Evolutionary conservation across 1,139 yeast species (phyloP), one percentile per base, ranked within the genome.

Genomic region (Yamadazyma trypodendri): DNA sequence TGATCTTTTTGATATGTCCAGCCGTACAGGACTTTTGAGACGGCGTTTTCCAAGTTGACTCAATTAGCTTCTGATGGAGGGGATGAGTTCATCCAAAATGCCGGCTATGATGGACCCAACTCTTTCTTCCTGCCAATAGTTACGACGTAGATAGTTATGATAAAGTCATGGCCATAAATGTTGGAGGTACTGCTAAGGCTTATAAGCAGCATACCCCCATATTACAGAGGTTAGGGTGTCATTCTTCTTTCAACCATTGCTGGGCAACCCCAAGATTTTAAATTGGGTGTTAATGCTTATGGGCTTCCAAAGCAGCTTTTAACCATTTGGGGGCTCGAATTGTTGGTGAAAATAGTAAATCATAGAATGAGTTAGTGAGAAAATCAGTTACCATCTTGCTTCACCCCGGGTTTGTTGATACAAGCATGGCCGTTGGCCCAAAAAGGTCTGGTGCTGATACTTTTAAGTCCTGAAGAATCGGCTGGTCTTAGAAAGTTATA

Each of bases 201-300:
- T 38, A 38, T 15, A 27, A 35, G 39, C 41, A 4, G 16, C 27
- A 25, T 31, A 27, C 31, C 41, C 39, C 14, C 18, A 31, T 16
- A 13, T 38, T 32, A 22, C 17, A 35, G 29, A 16, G 31, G 34
- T 6, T 15, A 28, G 9, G 34, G 34, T 6, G n/a, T 28, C 3
- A 35, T 35, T 3, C 23, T 35, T n/a, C 13, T 31, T n/a, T 22
- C 28, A 4, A 22, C 39, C 23, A 15, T 33, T 9, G 37, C 35
- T 15, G 24, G 29, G 28, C 11, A 20, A 9, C 34, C 18, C 60
- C 59, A 63, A 57, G 50, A 45, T 48, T 47, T 44, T n/a, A 20
- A 23, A 6, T 12, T 31, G 8, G 38, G 34, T 20, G 22, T 24
- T 9, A 23, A 28, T 24, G 29, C 36, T 16, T 38, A 38, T 32